These are phyloP conservation scores for Globisporangium megalacanthum DNA, from an alignment of 352 stramenopile species.

Conservation along the genomic window DNA sequence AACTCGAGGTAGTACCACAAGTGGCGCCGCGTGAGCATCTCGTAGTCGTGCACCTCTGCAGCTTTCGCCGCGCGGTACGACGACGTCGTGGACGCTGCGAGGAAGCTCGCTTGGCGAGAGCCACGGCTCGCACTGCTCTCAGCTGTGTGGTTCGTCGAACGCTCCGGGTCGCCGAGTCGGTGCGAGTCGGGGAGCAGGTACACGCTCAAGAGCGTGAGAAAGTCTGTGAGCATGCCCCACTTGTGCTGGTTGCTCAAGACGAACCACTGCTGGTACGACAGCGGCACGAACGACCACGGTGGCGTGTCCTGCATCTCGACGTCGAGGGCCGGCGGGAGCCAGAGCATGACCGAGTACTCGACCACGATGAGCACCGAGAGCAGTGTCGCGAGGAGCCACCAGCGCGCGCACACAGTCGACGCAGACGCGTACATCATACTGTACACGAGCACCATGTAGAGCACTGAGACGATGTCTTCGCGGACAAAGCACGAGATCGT, in stretches of 20 bases:
- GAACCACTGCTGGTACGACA: slow-evolving; percentile 60
- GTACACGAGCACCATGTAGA: slow-evolving; percentile 80
- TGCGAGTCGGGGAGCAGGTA: slow-evolving; percentile 68
- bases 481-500: slow-evolving; percentile 79
- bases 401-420: slow-evolving; percentile 45
- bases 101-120: neutral
- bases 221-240: slow-evolving; percentile 75
- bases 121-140: neutral
- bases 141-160: slow-evolving; percentile 8
- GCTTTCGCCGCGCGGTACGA: slow-evolving; percentile 9
- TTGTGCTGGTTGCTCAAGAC: slow-evolving; percentile 66
- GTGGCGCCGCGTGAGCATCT: slow-evolving; percentile 50
- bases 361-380: slow-evolving; percentile 64
- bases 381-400: slow-evolving; percentile 46
- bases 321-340: slow-evolving; percentile 50
- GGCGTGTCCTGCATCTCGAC: slow-evolving; percentile 52
- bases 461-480: slow-evolving; percentile 65
- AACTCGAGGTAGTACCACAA: slow-evolving; percentile 71
- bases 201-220: slow-evolving; percentile 54
- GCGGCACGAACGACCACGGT: slow-evolving; percentile 51
- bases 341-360: slow-evolving; percentile 71
- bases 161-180: slow-evolving; percentile 15
- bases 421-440: slow-evolving; percentile 69
- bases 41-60: slow-evolving; percentile 40
- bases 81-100: neutral